Base-by-base conservation (phyloP, 2,329 filamentous ascomycete genomes). In the Ustilaginoidea virens region DNA sequence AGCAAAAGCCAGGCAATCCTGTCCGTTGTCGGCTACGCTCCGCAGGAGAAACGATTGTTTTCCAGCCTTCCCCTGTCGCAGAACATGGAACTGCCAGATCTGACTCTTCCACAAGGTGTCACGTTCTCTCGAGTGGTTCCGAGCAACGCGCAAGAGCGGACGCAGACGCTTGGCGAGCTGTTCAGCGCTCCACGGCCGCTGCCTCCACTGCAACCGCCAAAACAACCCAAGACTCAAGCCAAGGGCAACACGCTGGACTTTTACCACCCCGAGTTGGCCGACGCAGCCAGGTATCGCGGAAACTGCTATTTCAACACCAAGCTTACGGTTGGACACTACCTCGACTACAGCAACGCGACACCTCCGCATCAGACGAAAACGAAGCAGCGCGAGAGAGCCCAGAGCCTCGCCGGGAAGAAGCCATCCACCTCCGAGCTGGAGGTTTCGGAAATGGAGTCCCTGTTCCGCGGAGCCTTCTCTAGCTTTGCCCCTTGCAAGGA, bases 401-500 rank as follows among this genome's bases (percentile, higher is more conserved):
- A 82, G 40, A 83, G 77, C 41, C 59, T 69, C 44, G 74, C 56
- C 23, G 74, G 63, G 39, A 66, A 57, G 46, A 69, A 73, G 51
- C 66, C 65, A 5, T 65, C 66, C 2, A 51, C 58, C 5, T 53
- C 55, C 1, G 70, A 75, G 37, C 45, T 69, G 1, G 63, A 79
- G 43, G 59, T 69, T 40, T 67, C 69, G 4, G 77, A 78, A 46
- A 70, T 83, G 52, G 80, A 86, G 39, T 66, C 74, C 0, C 56
- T 86, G 7, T 87, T 86, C 45, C 67, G 78, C 17, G 72, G 76
- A 31, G 80, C 75, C 2, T 87, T 85, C 48, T 83, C 78, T 1
- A 80, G 76, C 43, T 87, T 86, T 48, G 80, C 80, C 5, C 80
- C 80, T 0, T 73, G 68, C 29, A 75, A 70, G 40, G 80, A 87